Evolutionary conservation across 306 rosid genomes (phyloP), one percentile per base, ranked within the genome.

Genomic region (Trifolium dubium): DNA sequence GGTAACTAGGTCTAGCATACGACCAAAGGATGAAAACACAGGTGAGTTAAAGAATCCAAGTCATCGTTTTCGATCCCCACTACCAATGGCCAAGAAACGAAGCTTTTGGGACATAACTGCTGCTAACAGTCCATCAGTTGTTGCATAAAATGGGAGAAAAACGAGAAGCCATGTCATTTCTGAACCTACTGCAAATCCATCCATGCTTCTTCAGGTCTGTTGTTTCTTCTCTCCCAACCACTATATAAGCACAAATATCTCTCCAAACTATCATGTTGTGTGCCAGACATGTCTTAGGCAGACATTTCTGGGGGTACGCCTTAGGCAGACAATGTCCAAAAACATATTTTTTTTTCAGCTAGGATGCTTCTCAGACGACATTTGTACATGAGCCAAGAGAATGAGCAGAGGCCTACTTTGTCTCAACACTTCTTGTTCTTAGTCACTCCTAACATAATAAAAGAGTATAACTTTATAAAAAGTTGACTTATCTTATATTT

Each of bases 161-260:
- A 93, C 93, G 7, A 88, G 92, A 83, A 89, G 93, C 77, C 89
- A 93, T 85, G 88, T 88, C 46, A 73, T 80, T 69, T 41, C 86
- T 76, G 95, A 93, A 85, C 82, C 84, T 73, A 41, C 88, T 30
- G 78, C 82, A 53, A 82, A 79, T 43, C 86, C 84, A 59, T 93
- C 97, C 46, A 80, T 86, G 97, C 98, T 93, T 85, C 98, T 91
- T 58, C 96, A 93, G 98, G 98, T 93, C 77, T 11, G 15, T 23
- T 64, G 67, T 60, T 65, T 67, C 35, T 81, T 72, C 10, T 41
- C 32, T 2, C 69, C 73, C 46, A 65, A 55, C 29, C 41, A 9
- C 69, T 28, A 54, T 54, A 60, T n/a, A 31, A 31, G 18, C 41
- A 30, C 5, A 31, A 31, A 30, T 41, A 60, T 10, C 2, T 60